Conservation (phyloP, 768 basidiomycete species). For the Psilocybe azurescens region DNA sequence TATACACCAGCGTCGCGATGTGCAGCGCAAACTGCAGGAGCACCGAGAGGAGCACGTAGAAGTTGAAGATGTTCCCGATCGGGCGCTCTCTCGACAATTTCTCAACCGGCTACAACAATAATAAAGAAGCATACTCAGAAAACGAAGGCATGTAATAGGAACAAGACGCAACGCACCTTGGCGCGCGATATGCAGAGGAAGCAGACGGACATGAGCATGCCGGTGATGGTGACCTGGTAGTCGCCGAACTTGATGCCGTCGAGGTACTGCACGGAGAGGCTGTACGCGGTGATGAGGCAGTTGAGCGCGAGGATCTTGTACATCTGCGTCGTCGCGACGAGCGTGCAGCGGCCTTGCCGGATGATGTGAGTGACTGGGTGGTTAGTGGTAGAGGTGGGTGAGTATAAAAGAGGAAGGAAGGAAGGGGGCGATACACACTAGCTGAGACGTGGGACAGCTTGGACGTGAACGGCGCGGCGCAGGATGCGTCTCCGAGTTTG, state of each 20-base stretch:
- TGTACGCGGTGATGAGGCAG: slow-evolving; percentile 98
- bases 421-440: slow-evolving; percentile 57
- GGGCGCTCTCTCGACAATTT: slow-evolving; percentile 94
- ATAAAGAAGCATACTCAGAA: not conserved
- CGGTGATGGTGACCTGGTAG: slow-evolving; percentile 97
- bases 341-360: slow-evolving; percentile 96
- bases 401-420: not conserved
- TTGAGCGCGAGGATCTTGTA: slow-evolving; percentile 99
- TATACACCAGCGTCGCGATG: slow-evolving; percentile 89
- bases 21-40: slow-evolving; percentile 94
- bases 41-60: slow-evolving; percentile 93
- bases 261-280: slow-evolving; percentile 94
- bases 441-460: slow-evolving; percentile 97
- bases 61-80: slow-evolving; percentile 94
- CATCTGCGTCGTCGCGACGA: slow-evolving; percentile 99
- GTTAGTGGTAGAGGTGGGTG: slow-evolving; percentile 3
- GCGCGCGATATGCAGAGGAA: slow-evolving; percentile 98
- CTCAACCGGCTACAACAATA: slow-evolving; percentile 81
- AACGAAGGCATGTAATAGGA: not conserved
- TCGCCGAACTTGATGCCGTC: slow-evolving; percentile 99
- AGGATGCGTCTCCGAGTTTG: slow-evolving; percentile 98
- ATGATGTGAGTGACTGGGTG: slow-evolving; percentile 91
- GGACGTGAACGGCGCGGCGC: slow-evolving; percentile 98
- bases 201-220: slow-evolving; percentile 97
- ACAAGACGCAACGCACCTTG: slow-evolving; percentile 62